phyloP scores from a whole-genome alignment of 352 stramenopile genomes.

The Phytophthora nicotianae region DNA sequence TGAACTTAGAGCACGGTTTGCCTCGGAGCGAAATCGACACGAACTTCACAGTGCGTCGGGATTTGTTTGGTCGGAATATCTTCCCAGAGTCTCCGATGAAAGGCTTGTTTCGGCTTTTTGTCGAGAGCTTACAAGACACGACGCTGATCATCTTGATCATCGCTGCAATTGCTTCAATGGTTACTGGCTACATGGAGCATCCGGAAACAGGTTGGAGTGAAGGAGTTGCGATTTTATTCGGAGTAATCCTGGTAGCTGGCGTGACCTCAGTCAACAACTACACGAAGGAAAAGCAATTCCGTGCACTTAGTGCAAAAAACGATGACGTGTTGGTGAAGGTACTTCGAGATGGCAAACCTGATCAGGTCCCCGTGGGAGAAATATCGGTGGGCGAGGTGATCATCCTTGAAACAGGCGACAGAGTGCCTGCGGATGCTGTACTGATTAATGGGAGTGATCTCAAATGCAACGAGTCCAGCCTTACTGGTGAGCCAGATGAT shows the following conservation, averaged over 20 bases:
- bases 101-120: slow-evolving; percentile 76
- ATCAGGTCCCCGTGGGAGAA: slow-evolving; percentile 73
- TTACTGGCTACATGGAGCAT: slow-evolving; percentile 81
- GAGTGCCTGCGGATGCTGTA: slow-evolving; percentile 94
- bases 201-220: slow-evolving; percentile 93
- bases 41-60: slow-evolving; percentile 54
- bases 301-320: slow-evolving; percentile 84
- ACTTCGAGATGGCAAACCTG: slow-evolving; percentile 61
- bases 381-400: slow-evolving; percentile 90
- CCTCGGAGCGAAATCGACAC: slow-evolving; percentile 64
- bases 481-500: slow-evolving; percentile 96
- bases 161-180: slow-evolving; percentile 84
- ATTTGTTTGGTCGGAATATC: slow-evolving; percentile 64
- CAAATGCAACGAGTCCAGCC: slow-evolving; percentile 94
- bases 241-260: slow-evolving; percentile 93
- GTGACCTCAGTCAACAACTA: slow-evolving; percentile 97
- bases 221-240: slow-evolving; percentile 93
- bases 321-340: slow-evolving; percentile 90
- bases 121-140: slow-evolving; percentile 90
- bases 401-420: slow-evolving; percentile 93
- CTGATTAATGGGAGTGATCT: slow-evolving; percentile 93
- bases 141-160: slow-evolving; percentile 92
- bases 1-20: slow-evolving; percentile 71
- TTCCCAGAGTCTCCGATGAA: slow-evolving; percentile 87
- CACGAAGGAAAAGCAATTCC: slow-evolving; percentile 93